Evolutionary conservation across 306 rosid species (phyloP), one percentile per base, ranked within the genome.

Genomic region (Pyrus bretschneideri): DNA sequence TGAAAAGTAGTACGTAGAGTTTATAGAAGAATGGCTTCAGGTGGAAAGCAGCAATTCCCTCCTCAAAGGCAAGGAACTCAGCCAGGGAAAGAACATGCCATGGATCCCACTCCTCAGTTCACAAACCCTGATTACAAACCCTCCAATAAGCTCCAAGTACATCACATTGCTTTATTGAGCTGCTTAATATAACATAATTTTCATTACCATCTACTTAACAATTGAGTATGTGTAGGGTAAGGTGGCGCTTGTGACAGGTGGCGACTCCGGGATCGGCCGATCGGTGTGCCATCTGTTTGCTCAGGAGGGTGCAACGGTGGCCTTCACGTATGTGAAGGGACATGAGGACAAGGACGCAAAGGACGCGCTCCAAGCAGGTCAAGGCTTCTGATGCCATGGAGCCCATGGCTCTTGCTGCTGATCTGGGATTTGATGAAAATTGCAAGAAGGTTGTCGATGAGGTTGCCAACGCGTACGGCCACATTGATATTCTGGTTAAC

Each of bases 211-310:
- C 63, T 58, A 13, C 18, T 14, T 51, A 58, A 58, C 30, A 22
- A 58, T 22, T 22, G 23, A 58, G 14, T 58, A 6, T 45, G 33
- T 76, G 67, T 81, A 93, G 97, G 97, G 96, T 31, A 91, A 86
- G 86, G 74, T 91, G 73, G 92, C 96, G 9, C 31, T 91, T 25
- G 88, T 93, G 72, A 88, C 92, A 0, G 97, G 97, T 0, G 98
- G 96, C 2, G 96, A 93, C 84, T 91, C 97, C 0, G 91, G 98
- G 70, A 91, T 93, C 6, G 97, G 98, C 2, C 72, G 93, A 33
- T 86, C 97, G 0, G 93, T 93, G 19, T 87, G 91, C 76, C 83
- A 88, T 77, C 81, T 79, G 76, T 91, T 90, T 70, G 90, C 96
- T 11, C 70, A 82, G 9, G 96, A 91, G 69, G 98, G 97, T 44